These are phyloP conservation scores for Starmerella bombicola DNA, from an alignment of 805 yeast genomes.

Conservation along the genomic window DNA sequence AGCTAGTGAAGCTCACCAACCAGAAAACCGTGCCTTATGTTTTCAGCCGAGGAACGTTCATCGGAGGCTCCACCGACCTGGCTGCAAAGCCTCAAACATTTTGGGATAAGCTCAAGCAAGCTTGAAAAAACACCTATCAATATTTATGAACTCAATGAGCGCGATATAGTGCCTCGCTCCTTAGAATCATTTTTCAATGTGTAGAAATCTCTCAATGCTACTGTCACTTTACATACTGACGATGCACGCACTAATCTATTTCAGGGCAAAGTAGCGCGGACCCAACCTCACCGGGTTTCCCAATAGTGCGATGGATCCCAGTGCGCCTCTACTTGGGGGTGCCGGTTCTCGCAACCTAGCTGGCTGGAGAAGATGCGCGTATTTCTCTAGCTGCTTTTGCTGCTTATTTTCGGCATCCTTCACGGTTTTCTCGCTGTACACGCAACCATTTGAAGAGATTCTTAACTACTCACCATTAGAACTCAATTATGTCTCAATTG, in stretches of 20 bases:
- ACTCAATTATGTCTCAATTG: constrained; percentile 61
- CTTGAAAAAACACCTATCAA: too few species aligned
- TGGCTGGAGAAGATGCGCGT: background rate
- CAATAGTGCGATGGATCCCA: background rate
- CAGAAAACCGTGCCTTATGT: constrained; percentile 61
- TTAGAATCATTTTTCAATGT: too few species aligned
- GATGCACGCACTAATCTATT: too few species aligned
- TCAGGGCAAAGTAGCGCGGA: too few species aligned
- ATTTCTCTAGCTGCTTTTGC: constrained; percentile 13
- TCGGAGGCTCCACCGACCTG: constrained; percentile 34
- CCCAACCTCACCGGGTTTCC: too few species aligned
- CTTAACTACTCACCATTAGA: constrained; percentile 53
- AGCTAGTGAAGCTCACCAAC: constrained; percentile 45
- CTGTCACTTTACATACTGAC: too few species aligned
- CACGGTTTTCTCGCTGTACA: constrained; percentile 65
- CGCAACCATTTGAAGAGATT: constrained; percentile 50
- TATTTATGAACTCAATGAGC: too few species aligned
- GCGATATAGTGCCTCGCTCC: too few species aligned
- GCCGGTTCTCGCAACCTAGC: background rate
- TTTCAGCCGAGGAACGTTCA: constrained; percentile 45
- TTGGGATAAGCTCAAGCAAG: constrained; percentile 16
- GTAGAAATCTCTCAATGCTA: too few species aligned
- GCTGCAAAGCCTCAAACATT: constrained; percentile 16
- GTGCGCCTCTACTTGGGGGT: background rate
- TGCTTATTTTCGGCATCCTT: constrained; percentile 73